Conservation (phyloP, 2,329 filamentous ascomycete species). For the Xylariaceae sp. region DNA sequence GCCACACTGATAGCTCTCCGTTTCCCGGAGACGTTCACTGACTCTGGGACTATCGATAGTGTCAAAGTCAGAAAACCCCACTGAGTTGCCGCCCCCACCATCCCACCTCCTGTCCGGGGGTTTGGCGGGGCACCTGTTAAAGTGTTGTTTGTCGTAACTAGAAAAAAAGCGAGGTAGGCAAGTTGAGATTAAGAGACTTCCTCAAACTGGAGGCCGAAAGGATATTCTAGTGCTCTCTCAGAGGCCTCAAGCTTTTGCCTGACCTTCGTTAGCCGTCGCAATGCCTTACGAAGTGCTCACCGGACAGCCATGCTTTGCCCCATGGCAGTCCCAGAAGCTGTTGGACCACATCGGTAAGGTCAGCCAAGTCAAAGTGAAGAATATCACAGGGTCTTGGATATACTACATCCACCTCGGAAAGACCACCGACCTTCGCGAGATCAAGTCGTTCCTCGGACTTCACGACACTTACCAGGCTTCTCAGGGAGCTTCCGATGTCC, state of each 20-base stretch:
- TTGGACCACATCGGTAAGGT: conserved; percentile 37
- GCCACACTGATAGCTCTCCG: no score
- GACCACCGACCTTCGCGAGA: conserved; percentile 33
- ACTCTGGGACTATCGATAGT: no score
- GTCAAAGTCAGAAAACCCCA: no score
- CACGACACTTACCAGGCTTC: conserved; percentile 29
- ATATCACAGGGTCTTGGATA: conserved; percentile 50
- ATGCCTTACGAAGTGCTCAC: conserved; percentile 28
- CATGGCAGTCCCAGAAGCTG: conserved; percentile 41
- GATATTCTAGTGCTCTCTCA: no score
- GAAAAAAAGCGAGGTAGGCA: conserved; percentile 5
- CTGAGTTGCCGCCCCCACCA: conserved; percentile 12
- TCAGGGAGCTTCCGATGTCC: conserved; percentile 31
- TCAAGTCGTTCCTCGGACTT: conserved; percentile 26
- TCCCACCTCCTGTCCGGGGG: conserved; percentile 10
- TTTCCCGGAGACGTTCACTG: no score
- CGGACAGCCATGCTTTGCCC: conserved; percentile 45
- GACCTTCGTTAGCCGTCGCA: conserved; percentile 1
- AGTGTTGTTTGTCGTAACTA: background rate
- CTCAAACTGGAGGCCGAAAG: no score
- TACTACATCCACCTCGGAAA: conserved; percentile 62
- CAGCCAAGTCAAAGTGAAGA: conserved; percentile 38
- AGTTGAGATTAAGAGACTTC: no score
- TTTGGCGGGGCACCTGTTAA: conserved; percentile 11
- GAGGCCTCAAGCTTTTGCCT: no score